These are phyloP conservation scores for Candida tammaniensis DNA, from an alignment of 805 yeast genomes.

Conservation along the genomic window DNA sequence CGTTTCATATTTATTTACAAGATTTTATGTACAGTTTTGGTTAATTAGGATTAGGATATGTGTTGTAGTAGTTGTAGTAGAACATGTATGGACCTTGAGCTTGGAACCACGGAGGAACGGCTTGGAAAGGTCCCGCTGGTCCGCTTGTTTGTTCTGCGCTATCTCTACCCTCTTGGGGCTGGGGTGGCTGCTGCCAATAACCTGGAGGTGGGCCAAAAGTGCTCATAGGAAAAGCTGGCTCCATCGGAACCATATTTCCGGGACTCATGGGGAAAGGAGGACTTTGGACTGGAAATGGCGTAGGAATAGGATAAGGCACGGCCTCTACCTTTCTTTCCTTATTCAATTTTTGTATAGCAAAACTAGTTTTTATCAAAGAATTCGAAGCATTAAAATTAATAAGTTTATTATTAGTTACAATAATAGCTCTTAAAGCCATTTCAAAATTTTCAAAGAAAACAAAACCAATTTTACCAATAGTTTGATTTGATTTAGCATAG, in stretches of 20 bases:
- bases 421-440: slow-evolving; percentile 63
- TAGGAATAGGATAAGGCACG: too few relatives aligned
- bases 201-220: neutral
- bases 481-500: slow-evolving; percentile 19
- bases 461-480: slow-evolving; percentile 51
- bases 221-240: neutral
- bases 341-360: slow-evolving; percentile 37
- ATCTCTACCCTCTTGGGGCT: too few relatives aligned
- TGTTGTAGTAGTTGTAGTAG: too few relatives aligned
- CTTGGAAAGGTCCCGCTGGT: neutral
- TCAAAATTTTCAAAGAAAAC: slow-evolving; percentile 56
- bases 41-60: too few relatives aligned
- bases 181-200: too few relatives aligned
- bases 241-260: neutral
- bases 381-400: slow-evolving; percentile 22
- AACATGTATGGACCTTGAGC: neutral
- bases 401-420: slow-evolving; percentile 46
- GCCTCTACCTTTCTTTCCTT: too few relatives aligned
- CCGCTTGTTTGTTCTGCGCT: too few relatives aligned
- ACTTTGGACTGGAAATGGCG: neutral
- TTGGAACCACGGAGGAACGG: neutral
- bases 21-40: neutral
- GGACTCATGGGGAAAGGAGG: neutral
- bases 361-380: slow-evolving; percentile 33
- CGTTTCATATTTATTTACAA: too few relatives aligned